Percentiles rank a stretch among this genome's conserved stretches.
Conservation (phyloP, 1,139 yeast genomes). For the Geotrichum bryndzae region DNA sequence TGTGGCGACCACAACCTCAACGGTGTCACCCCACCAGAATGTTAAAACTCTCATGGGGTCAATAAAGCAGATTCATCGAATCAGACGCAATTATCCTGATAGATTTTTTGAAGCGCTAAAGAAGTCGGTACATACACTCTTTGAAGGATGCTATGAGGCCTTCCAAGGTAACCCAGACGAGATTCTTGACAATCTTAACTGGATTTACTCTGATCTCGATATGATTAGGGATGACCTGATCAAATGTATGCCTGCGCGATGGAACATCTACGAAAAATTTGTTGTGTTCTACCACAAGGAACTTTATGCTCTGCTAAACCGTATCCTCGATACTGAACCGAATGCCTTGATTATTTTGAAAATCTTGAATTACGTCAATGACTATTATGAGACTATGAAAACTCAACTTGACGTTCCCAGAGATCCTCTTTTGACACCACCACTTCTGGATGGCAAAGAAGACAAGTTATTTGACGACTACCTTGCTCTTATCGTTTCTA, state of each 20-base stretch:
- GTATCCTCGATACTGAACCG: slow-evolving; percentile 64
- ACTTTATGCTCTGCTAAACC: slow-evolving; percentile 56
- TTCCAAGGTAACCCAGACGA: slow-evolving; percentile 49
- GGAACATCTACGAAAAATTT: slow-evolving; percentile 64
- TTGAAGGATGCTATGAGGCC: slow-evolving; percentile 57
- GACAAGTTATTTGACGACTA: slow-evolving; percentile 66
- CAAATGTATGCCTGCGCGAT: slow-evolving; percentile 60
- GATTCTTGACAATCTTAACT: slow-evolving; percentile 65
- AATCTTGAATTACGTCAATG: slow-evolving; percentile 69
- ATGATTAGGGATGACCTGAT: slow-evolving; percentile 56
- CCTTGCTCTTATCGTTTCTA: slow-evolving; percentile 56
- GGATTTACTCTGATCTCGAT: slow-evolving; percentile 77
- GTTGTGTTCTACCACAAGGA: slow-evolving; percentile 65
- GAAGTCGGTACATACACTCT: slow-evolving; percentile 58
- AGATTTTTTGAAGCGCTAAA: slow-evolving; percentile 59
- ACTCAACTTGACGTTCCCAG: slow-evolving; percentile 39
- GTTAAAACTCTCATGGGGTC: slow-evolving; percentile 15
- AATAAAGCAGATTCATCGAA: slow-evolving; percentile 26
- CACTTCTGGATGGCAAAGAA: slow-evolving; percentile 55
- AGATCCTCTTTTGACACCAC: slow-evolving; percentile 38
- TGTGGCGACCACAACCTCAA: neutral
- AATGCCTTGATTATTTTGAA: slow-evolving; percentile 37
- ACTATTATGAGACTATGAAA: slow-evolving; percentile 49
- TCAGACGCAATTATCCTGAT: slow-evolving; percentile 56
- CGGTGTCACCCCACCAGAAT: slow-evolving; percentile 5